Evolutionary conservation across 805 yeast species (phyloP), one percentile per base, ranked within the genome.

Genomic region (Metschnikowia santaceciliae): DNA sequence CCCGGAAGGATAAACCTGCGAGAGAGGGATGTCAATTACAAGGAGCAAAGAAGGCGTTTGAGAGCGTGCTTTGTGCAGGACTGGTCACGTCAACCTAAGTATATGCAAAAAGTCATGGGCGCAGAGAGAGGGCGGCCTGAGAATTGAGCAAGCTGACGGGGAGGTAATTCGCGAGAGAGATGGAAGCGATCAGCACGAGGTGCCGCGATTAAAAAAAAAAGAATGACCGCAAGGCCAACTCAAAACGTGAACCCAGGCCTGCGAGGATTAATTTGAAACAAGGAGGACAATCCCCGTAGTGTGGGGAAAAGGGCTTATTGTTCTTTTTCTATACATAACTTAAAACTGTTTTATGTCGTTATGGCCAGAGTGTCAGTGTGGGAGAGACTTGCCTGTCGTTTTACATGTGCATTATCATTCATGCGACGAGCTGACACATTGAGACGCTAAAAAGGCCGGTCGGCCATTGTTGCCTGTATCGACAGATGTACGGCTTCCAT

Each of bases 171-270:
- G 42, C 42, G 32, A 20, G 14, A n/a, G 19, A 22, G 10, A 14
- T 37, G 22, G 40, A 37, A 20, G 40, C 40, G 42, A 39, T 22
- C 42, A 39, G 42, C 42, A 23, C 42, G 42, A 19, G 23, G 42
- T 39, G 42, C 32, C 42, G 42, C 42, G 42, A 39, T 23, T 22
- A 39, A 22, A 23, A 39, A 39, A 39, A 39, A 39, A 39, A 22
- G 42, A 39, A 39, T 39, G 30, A 39, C 41, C 41, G 26, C 41
- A 38, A 19, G 26, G 26, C 32, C 17, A 39, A n/a, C 17, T 4
- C 32, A 37, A 37, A 13, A n/a, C 19, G 17, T 39, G 13, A 23
- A 23, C 7, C 13, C 26, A 37, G 30, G 14, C 14, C 26, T 11
- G 40, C 30, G 26, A 37, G 40, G 10, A 17, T 37, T 6, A 5